Evolutionary conservation across 2,329 filamentous ascomycete genomes (phyloP).

Genomic region (Talaromyces sp.): DNA sequence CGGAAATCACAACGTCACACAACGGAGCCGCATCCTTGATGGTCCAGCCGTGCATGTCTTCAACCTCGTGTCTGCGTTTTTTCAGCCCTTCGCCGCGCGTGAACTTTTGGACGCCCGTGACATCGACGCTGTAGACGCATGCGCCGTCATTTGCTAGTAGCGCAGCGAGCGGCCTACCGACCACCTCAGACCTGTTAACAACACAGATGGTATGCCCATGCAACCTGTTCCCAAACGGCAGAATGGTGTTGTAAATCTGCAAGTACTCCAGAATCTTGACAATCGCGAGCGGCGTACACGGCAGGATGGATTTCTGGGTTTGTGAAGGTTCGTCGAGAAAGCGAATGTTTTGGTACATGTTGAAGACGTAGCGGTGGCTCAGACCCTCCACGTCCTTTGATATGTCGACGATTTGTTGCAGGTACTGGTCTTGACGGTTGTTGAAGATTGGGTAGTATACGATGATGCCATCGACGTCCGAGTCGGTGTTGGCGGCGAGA

Average conservation of each 20-base stretch:
- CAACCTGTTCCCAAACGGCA: constrained; percentile 86
- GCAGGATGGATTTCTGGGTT: constrained; percentile 85
- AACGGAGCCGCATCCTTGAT: constrained; percentile 77
- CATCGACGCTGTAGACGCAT: constrained; percentile 89
- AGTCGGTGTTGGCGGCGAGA: constrained; percentile 75
- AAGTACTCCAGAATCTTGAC: constrained; percentile 97
- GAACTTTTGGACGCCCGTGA: constrained; percentile 88
- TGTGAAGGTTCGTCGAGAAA: constrained; percentile 67
- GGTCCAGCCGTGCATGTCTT: constrained; percentile 74
- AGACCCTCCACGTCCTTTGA: constrained; percentile 94
- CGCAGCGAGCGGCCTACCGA: constrained; percentile 86
- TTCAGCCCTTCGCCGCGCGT: constrained; percentile 83
- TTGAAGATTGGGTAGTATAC: constrained; percentile 99
- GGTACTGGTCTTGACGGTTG: constrained; percentile 83
- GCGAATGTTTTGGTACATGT: constrained; percentile 99
- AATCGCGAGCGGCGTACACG: constrained; percentile 91
- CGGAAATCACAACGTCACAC: constrained; percentile 91
- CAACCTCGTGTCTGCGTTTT: constrained; percentile 79
- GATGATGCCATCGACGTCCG: constrained; percentile 78
- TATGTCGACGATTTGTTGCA: constrained; percentile 88
- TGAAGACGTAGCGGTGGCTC: constrained; percentile 90
- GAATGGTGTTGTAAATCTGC: constrained; percentile 91
- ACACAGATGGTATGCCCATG: constrained; percentile 94
- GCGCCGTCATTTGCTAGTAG: constrained; percentile 94
- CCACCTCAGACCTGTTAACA: constrained; percentile 94